Evolutionary conservation across 192 early-diverging fungal species (phyloP).

Genomic region (Gaertneriomyces sp.): DNA sequence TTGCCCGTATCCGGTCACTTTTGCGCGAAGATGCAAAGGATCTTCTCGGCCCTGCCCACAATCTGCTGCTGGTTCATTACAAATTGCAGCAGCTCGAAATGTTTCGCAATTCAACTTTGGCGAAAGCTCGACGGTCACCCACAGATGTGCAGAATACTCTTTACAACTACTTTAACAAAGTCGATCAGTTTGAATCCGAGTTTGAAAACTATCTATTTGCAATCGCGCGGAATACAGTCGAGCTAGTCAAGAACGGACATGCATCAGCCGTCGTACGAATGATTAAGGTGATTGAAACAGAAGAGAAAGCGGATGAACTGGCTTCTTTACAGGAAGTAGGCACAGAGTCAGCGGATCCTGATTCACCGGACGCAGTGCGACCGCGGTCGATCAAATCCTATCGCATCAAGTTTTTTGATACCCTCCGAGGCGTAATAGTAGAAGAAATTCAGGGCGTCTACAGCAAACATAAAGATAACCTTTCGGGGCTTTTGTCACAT

Average conservation of each 20-base stretch:
- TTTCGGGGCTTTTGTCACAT: conserved; percentile 55
- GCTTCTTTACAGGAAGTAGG: conserved; percentile 44
- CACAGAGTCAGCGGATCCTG: background rate
- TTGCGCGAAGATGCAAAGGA: conserved; percentile 60
- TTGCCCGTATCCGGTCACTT: conserved; percentile 66
- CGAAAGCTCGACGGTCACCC: conserved; percentile 61
- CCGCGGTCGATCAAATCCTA: conserved; percentile 61
- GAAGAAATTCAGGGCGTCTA: conserved; percentile 66
- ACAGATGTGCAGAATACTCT: conserved; percentile 82
- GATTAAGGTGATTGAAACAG: conserved; percentile 91
- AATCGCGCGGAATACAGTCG: conserved; percentile 73
- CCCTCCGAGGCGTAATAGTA: conserved; percentile 64
- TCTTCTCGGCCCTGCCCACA: conserved; percentile 62
- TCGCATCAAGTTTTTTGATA: conserved; percentile 76
- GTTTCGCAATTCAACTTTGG: conserved; percentile 81
- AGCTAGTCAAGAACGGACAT: conserved; percentile 68
- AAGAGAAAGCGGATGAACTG: conserved; percentile 86
- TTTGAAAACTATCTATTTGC: conserved; percentile 89
- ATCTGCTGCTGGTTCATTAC: conserved; percentile 84
- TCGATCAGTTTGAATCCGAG: conserved; percentile 74
- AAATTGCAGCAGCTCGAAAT: conserved; percentile 77
- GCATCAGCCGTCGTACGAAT: conserved; percentile 75
- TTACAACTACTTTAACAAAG: conserved; percentile 76
- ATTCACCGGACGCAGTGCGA: conserved; percentile 10
- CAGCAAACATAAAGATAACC: conserved; percentile 56